Evolutionary conservation across 305 asterid genomes (phyloP).

Genomic region (Fraxinus greggii): DNA sequence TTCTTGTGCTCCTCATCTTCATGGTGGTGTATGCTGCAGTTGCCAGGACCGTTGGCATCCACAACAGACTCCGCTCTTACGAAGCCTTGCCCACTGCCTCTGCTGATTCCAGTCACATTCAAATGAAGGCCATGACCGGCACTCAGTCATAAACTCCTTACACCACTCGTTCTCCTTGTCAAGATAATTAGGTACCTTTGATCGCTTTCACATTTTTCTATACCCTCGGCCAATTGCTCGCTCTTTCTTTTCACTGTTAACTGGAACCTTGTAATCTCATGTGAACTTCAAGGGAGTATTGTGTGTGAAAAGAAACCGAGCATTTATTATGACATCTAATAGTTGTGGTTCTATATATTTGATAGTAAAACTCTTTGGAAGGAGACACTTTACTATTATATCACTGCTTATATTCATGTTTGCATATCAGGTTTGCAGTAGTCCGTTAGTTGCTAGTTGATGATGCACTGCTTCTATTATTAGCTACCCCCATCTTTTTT

Average conservation of each 20-base stretch:
- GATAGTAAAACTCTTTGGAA: background rate
- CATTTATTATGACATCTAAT: background rate
- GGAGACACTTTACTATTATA: background rate
- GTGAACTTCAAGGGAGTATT: constrained; percentile 5
- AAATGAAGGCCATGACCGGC: constrained; percentile 85
- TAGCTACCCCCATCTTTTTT: background rate
- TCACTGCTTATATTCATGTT: background rate
- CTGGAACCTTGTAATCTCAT: background rate
- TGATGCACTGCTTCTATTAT: background rate
- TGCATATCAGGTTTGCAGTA: background rate
- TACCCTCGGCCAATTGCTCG: background rate
- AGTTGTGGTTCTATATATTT: background rate
- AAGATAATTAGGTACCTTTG: constrained; percentile 26
- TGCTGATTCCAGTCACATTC: constrained; percentile 69
- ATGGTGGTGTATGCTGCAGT: constrained; percentile 48
- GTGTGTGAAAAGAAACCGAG: background rate
- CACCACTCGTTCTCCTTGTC: background rate
- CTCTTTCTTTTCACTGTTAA: background rate
- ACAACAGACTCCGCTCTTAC: constrained; percentile 71
- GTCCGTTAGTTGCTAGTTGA: background rate
- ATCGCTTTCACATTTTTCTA: background rate
- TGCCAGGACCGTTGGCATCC: constrained; percentile 57
- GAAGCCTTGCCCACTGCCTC: constrained; percentile 64
- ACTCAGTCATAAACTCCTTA: constrained; percentile 63
- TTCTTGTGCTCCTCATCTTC: constrained; percentile 59